Conservation (phyloP, 768 basidiomycete genomes). For the Pholiota microspora region DNA sequence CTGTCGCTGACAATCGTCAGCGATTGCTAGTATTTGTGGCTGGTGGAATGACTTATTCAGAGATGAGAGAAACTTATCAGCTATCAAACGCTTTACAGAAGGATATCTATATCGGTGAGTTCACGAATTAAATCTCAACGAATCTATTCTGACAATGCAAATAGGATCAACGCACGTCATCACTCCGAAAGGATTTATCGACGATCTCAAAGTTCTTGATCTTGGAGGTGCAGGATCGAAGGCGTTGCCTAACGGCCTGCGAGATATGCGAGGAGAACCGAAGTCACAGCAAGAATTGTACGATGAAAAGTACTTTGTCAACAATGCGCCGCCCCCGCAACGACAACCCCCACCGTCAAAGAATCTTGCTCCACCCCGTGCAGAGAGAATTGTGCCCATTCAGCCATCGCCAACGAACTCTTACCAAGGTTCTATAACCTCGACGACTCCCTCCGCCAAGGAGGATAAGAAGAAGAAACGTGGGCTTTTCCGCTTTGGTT, state of each 20-base stretch:
- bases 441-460: conserved; percentile 33
- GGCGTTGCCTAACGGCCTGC: conserved; percentile 67
- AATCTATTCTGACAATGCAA: background rate
- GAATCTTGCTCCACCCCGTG: conserved; percentile 31
- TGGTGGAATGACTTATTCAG: conserved; percentile 95
- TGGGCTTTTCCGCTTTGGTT: conserved; percentile 65
- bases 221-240: conserved; percentile 83
- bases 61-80: conserved; percentile 86
- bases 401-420: conserved; percentile 57
- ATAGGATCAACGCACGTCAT: conserved; percentile 89
- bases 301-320: conserved; percentile 73
- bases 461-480: conserved; percentile 80
- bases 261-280: conserved; percentile 40
- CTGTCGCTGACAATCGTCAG: conserved; percentile 56
- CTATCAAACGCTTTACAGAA: conserved; percentile 73
- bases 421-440: conserved; percentile 41
- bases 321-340: conserved; percentile 57
- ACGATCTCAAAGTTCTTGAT: conserved; percentile 85
- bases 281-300: conserved; percentile 73
- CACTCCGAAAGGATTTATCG: conserved; percentile 82
- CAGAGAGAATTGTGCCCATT: conserved; percentile 30
- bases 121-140: background rate
- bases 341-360: conserved; percentile 36
- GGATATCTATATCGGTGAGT: conserved; percentile 87
- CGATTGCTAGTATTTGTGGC: conserved; percentile 88